These are phyloP conservation scores for Triticum monococcum DNA, from an alignment of 176 grass and related monocot species.

Conservation along the genomic window DNA sequence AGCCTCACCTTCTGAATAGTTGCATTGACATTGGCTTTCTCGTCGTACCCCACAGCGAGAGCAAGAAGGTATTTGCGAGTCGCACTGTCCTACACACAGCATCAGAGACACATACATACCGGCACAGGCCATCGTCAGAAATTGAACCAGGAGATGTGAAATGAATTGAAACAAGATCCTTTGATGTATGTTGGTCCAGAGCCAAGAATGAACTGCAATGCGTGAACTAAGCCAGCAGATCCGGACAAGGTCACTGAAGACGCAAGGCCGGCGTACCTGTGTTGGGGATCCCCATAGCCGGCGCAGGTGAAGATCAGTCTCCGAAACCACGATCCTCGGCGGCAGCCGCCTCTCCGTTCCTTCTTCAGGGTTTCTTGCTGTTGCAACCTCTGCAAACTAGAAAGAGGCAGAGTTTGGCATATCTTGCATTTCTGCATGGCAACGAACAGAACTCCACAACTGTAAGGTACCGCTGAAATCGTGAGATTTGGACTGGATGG, in stretches of 20 bases:
- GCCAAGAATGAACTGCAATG: too few species aligned
- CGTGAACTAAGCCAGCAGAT: too few species aligned
- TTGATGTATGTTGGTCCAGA: neutral
- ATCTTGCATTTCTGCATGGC: too few species aligned
- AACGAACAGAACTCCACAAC: neutral
- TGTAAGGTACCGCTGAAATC: neutral
- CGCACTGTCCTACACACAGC: neutral
- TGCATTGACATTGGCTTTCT: slow-evolving; percentile 22
- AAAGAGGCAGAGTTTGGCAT: neutral
- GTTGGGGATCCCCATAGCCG: slow-evolving; percentile 52
- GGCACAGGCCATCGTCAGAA: neutral
- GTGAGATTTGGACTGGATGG: neutral
- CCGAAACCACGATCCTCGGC: slow-evolving; percentile 31
- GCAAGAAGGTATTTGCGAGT: slow-evolving; percentile 29
- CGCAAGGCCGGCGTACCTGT: neutral
- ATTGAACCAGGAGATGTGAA: neutral
- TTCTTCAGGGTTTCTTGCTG: slow-evolving; percentile 1
- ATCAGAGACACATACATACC: neutral
- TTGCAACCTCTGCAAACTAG: neutral
- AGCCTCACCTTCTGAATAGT: slow-evolving; percentile 23
- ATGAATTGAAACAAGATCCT: neutral
- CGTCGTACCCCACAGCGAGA: neutral
- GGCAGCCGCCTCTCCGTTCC: slow-evolving; percentile 38
- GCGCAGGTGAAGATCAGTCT: slow-evolving; percentile 54
- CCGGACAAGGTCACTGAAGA: too few species aligned